Base-by-base conservation (phyloP, 2,329 filamentous ascomycete genomes). In the Colletotrichum musicola region DNA sequence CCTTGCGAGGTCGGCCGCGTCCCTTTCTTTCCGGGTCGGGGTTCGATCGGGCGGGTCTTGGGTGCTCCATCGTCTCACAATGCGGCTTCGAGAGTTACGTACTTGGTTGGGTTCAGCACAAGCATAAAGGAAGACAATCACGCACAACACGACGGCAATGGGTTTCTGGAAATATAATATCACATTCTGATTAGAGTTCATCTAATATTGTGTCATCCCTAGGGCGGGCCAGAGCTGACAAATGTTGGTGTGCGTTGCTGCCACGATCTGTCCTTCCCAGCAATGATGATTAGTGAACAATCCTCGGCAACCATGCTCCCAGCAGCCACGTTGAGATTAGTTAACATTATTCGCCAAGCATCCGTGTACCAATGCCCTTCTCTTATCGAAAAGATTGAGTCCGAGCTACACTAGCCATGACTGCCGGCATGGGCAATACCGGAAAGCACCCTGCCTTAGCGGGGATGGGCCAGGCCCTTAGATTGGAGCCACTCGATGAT, bases 401-500 rank as follows among this genome's bases (percentile, higher is more conserved):
- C 47, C 6, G 6, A 20, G 12, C 9, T 25, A 25, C 22, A 4
- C 3, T 50, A 10, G n/a, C 47, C 47, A 7, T 18, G 12, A 22
- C 12, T 25, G 20, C 44, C 18, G 16, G 44, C 44, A 46, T 46
- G 18, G 6, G 16, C 6, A 18, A 14, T n/a, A 46, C 18, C 44
- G 6, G 13, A 6, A 10, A 6, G 16, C 22, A 25, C 30, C 30
- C 30, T 35, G 9, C 30, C 30, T 10, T 10, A 35, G 30, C 30
- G 30, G 30, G 30, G 30, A 9, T 35, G 30, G 30, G 44, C n/a
- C 1, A 59, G 25, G 12, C 18, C 18, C 44, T 49, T 59, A 16
- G 56, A 49, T 40, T 59, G 9, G 3, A 38, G n/a, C 56, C 56
- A 59, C 7, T 59, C 42, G 4, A 38, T 22, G 10, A 59, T 49